Evolutionary conservation across 208 protist species (phyloP), one percentile per base, ranked within the genome.

Genomic region (Trypanosoma platydactyli): DNA sequence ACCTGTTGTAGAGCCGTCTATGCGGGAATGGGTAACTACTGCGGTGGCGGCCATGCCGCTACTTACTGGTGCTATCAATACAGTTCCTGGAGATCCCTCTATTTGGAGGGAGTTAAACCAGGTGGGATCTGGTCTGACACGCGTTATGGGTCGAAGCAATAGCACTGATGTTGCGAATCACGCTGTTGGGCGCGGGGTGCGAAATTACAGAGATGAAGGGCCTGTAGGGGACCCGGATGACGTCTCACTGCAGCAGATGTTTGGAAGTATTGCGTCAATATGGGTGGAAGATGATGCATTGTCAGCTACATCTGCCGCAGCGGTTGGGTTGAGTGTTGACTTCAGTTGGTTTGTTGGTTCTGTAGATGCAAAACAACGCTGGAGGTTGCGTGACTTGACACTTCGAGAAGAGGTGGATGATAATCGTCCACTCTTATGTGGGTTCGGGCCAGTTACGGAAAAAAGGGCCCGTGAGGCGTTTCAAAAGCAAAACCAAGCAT

Each of bases 281-380:
- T 68, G 40, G 38, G 9, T 12, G 27, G 58, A 73, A 1, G 58
- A 68, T 27, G 68, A 73, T 41, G 45, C 38, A 2, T 20, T 22
- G 3, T 73, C 60, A 20, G 58, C 24, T 18, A 33, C 49, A 25
- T 73, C 67, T 6, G 51, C 22, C 27, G 38, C 35, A 13, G 20
- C 53, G 4, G 60, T 49, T 6, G 58, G 64, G 6, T 73, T 59
- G 6, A 64, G 58, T 54, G 73, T 89, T 27, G 80, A 89, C 58
- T 83, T 89, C 13, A 75, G 76, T 48, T 94, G 88, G 88, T 86
- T 84, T 66, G 63, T 83, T 29, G 88, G 88, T n/a, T 63, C 57
- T 18, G 61, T 64, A 15, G 83, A 89, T 56, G 76, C 73, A 9
- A 81, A 82, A 29, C 74, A 94, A 68, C 79, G 83, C 12, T 94